Percentiles rank a stretch among this genome's conserved stretches.
Evolutionary conservation across 2,329 filamentous ascomycete species (phyloP).

Genomic region (Davidsoniella virescens): DNA sequence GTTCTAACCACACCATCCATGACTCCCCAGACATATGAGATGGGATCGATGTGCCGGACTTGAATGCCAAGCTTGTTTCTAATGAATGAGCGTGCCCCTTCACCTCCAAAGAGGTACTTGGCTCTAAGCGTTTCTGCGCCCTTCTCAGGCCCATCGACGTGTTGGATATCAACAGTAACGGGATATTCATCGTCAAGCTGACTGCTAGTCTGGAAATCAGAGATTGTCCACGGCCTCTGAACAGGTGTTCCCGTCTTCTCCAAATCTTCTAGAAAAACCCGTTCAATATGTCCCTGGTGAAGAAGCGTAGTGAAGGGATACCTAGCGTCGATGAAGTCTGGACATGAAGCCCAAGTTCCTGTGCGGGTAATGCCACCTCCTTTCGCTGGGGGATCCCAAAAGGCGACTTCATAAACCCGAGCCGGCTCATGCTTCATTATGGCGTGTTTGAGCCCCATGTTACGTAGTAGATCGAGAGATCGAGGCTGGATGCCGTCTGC

Average conservation of each 20-base stretch:
- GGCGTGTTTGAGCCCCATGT: conserved; percentile 74
- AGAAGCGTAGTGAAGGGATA: conserved; percentile 56
- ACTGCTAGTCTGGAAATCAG: conserved; percentile 34
- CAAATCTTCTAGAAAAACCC: conserved; percentile 51
- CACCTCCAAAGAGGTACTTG: conserved; percentile 57
- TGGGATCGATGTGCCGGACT: conserved; percentile 54
- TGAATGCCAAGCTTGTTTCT: conserved; percentile 50
- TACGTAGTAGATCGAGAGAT: conserved; percentile 70
- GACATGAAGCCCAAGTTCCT: conserved; percentile 73
- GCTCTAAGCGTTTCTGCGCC: conserved; percentile 45
- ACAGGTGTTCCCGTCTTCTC: conserved; percentile 43
- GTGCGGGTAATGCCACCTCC: conserved; percentile 45
- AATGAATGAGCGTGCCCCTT: conserved; percentile 52
- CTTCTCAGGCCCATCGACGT: conserved; percentile 50
- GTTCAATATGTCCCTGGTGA: conserved; percentile 57
- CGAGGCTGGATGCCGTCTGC: conserved; percentile 87
- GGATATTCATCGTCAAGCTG: conserved; percentile 47
- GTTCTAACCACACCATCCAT: conserved; percentile 59
- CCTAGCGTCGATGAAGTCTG: conserved; percentile 60
- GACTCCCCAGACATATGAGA: conserved; percentile 58
- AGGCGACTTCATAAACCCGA: conserved; percentile 64
- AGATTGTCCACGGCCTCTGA: conserved; percentile 49
- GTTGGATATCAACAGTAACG: conserved; percentile 60
- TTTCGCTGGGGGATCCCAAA: conserved; percentile 48
- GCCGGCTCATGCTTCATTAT: conserved; percentile 82